phyloP scores from a whole-genome alignment of 495 filamentous ascomycete species.

The Tuber microsphaerosporum region DNA sequence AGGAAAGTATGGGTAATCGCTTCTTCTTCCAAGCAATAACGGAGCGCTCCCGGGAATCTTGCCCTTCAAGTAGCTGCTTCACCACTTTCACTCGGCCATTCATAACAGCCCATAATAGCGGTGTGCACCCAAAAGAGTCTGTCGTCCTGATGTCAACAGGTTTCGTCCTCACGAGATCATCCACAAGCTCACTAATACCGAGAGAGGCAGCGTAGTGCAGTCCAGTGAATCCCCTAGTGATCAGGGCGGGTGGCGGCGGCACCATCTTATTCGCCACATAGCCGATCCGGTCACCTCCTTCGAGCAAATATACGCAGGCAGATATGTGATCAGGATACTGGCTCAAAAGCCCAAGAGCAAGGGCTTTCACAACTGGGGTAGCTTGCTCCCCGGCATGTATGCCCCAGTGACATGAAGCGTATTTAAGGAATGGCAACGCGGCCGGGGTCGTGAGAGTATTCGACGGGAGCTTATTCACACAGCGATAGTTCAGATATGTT shows the following conservation, averaged over 20 bases:
- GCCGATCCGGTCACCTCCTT: neutral
- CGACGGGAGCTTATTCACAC: neutral
- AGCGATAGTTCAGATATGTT: slow-evolving; percentile 1
- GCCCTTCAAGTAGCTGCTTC: neutral
- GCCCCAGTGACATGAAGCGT: neutral
- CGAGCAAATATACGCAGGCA: neutral
- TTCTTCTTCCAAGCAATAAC: neutral
- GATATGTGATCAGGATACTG: neutral
- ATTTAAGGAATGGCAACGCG: neutral
- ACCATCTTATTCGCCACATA: neutral
- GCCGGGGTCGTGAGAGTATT: neutral
- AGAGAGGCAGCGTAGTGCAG: neutral
- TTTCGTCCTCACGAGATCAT: neutral
- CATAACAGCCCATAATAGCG: neutral
- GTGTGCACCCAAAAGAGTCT: slow-evolving; percentile 1
- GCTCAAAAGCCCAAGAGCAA: slow-evolving; percentile 1
- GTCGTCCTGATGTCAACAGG: neutral
- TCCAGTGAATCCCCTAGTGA: neutral
- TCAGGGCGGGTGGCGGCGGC: neutral
- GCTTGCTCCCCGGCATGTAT: neutral
- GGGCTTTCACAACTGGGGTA: neutral
- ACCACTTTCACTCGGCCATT: neutral
- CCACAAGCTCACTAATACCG: neutral
- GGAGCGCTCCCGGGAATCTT: neutral
- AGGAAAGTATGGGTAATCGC: neutral